Evolutionary conservation across 2,329 filamentous ascomycete genomes (phyloP), one percentile per base, ranked within the genome.

Genomic region (Colletotrichum sp.): DNA sequence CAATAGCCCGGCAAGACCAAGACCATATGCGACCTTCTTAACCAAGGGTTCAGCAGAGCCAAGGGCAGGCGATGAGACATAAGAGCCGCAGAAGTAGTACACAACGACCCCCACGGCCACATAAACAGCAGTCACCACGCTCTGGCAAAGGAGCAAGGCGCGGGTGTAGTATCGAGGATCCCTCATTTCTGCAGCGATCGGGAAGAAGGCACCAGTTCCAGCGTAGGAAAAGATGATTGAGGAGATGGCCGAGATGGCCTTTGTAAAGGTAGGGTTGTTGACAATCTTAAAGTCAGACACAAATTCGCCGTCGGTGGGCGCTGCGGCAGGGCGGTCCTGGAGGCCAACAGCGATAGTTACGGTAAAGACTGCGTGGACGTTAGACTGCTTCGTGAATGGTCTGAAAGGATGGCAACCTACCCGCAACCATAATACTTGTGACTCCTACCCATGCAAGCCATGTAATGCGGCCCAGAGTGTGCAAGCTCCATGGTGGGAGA

Each of bases 81-180:
- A 86, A 0, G 82, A 83, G 1, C 87, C 86, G 70, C 84, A 86
- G 75, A 78, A 87, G 73, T 83, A 83, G 77, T 88, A 88, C 6
- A 88, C 83, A 1, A 87, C 83, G 5, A 81, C 74, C 11, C 79
- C 78, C 8, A 86, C 80, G 11, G 79, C 69, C 18, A 80, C 54
- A 63, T 84, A 85, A 9, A 80, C 81, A 12, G 79, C 54, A n/a
- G 82, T 77, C 2, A 84, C 76, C 2, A 74, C 77, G 75, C 29
- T 75, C 75, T 76, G 79, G 63, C 78, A 79, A 12, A 79, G 55
- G 4, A 81, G 7, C 2, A 83, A 73, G 1, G 81, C 77, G 6
- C 79, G 77, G 5, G 70, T 80, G 66, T 80, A 83, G 9, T 75
- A 61, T 12, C 66, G 66, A 1, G 81, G 82, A 11, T 83, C 77